A percentile compares a stretch with the other conserved stretches of the same genome.
These are phyloP conservation scores for Beauveria medogensis DNA, from an alignment of 2,329 filamentous ascomycete genomes.

Conservation along the genomic window DNA sequence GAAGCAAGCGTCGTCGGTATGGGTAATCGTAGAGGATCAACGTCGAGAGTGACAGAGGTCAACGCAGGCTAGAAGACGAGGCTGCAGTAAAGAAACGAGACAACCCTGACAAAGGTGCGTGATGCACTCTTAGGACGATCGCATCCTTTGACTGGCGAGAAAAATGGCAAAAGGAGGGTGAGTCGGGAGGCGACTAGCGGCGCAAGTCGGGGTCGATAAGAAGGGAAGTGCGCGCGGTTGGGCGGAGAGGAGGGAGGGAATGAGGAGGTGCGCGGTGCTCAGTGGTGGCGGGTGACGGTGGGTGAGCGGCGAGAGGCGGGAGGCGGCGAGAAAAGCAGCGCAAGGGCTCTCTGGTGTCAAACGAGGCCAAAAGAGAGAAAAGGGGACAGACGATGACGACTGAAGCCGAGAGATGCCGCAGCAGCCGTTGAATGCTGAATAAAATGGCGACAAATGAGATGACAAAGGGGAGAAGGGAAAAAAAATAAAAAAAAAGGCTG, in stretches of 20 bases:
- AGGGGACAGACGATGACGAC: not conserved
- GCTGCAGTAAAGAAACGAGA: not conserved
- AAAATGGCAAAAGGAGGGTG: not conserved
- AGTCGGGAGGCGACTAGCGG: not conserved
- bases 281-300: not conserved
- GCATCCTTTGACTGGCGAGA: conserved; percentile 3
- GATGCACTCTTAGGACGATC: conserved; percentile 7
- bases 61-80: not conserved
- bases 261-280: not conserved
- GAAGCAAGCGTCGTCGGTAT: not conserved
- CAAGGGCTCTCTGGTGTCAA: not conserved
- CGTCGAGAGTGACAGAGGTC: not conserved
- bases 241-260: conserved; percentile 3
- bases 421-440: not conserved
- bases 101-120: not conserved
- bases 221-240: not conserved
- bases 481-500: not conserved
- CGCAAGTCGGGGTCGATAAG: not conserved
- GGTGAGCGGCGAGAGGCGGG: not conserved
- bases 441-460: not conserved
- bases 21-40: not conserved
- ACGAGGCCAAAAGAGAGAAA: not conserved
- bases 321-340: not conserved
- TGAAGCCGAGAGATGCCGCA: not conserved
- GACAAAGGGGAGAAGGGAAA: not conserved